phyloP scores from a whole-genome alignment of 192 early-diverging fungal species.

The Chytriomyces sp. region DNA sequence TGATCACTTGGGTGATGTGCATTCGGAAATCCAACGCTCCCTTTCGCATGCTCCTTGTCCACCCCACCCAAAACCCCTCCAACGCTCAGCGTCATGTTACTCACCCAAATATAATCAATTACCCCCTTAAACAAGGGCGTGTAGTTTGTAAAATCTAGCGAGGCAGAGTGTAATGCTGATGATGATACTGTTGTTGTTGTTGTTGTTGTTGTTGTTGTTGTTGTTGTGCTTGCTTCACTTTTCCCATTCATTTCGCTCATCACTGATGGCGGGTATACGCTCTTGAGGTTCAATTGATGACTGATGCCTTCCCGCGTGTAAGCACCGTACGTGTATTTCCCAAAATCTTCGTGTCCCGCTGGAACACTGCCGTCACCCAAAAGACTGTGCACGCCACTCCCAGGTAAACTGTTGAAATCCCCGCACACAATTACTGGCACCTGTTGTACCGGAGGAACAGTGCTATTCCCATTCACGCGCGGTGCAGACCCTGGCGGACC shows the following conservation, averaged over 20 bases:
- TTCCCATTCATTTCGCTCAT: too few relatives aligned
- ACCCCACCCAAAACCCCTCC: slow-evolving; percentile 81
- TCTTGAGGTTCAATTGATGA: slow-evolving; percentile 83
- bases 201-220: too few relatives aligned
- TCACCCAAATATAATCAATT: slow-evolving; percentile 96
- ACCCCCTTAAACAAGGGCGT: slow-evolving; percentile 84
- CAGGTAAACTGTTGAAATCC: slow-evolving; percentile 91
- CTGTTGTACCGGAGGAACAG: not conserved
- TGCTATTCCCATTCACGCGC: not conserved
- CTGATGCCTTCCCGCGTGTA: slow-evolving; percentile 81
- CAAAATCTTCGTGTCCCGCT: slow-evolving; percentile 87
- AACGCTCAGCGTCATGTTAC: slow-evolving; percentile 72
- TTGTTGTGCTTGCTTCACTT: slow-evolving; percentile 13
- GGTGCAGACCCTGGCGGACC: not conserved
- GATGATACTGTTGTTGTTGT: slow-evolving; percentile 35
- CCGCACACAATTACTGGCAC: slow-evolving; percentile 79
- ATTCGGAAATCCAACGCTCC: slow-evolving; percentile 88
- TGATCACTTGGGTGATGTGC: slow-evolving; percentile 72
- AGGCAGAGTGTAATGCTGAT: slow-evolving; percentile 47
- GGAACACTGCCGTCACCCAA: slow-evolving; percentile 75
- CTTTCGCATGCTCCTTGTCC: slow-evolving; percentile 76
- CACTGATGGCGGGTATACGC: slow-evolving; percentile 66
- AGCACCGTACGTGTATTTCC: slow-evolving; percentile 77
- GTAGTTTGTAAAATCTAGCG: slow-evolving; percentile 89
- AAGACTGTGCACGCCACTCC: slow-evolving; percentile 92